A percentile compares a stretch with the other conserved stretches of the same genome.
These are phyloP conservation scores for Naganishia vishniacii DNA, from an alignment of 768 basidiomycete genomes.

Conservation along the genomic window DNA sequence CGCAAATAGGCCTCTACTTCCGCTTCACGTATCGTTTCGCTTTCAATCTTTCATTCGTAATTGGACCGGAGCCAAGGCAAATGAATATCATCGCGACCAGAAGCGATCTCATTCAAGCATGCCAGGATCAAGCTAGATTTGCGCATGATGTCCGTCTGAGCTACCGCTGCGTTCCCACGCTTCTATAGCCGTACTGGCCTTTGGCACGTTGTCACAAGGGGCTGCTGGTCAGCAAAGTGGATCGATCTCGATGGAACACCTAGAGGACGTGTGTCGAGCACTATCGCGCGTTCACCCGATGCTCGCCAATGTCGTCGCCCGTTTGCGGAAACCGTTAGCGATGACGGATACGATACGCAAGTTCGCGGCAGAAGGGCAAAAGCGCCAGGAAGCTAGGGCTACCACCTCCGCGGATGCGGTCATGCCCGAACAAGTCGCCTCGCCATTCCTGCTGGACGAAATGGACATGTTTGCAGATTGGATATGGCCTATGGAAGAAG, in stretches of 20 bases:
- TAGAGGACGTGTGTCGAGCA: neutral
- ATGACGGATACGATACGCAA: constrained; percentile 1
- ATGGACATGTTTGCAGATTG: constrained; percentile 1
- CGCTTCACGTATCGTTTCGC: constrained; percentile 2
- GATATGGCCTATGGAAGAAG: constrained; percentile 8
- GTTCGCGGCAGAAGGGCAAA: neutral
- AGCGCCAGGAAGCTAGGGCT: no score
- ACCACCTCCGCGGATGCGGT: neutral
- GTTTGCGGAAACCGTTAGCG: neutral
- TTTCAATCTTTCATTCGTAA: neutral
- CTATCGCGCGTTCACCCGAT: constrained; percentile 9
- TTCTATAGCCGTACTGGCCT: neutral
- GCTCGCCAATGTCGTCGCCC: neutral
- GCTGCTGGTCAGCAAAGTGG: no score
- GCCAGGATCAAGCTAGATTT: neutral
- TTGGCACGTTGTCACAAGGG: constrained; percentile 1
- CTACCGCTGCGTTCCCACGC: constrained; percentile 4
- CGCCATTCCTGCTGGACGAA: neutral
- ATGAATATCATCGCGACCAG: neutral
- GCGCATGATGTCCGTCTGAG: neutral
- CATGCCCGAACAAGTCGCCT: neutral
- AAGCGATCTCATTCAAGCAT: neutral
- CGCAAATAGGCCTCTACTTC: constrained; percentile 8
- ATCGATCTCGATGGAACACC: neutral
- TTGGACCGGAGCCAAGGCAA: constrained; percentile 1